These are phyloP conservation scores for Pseudonitzschia pungens DNA, from an alignment of 108 stramenopile species.

Conservation along the genomic window DNA sequence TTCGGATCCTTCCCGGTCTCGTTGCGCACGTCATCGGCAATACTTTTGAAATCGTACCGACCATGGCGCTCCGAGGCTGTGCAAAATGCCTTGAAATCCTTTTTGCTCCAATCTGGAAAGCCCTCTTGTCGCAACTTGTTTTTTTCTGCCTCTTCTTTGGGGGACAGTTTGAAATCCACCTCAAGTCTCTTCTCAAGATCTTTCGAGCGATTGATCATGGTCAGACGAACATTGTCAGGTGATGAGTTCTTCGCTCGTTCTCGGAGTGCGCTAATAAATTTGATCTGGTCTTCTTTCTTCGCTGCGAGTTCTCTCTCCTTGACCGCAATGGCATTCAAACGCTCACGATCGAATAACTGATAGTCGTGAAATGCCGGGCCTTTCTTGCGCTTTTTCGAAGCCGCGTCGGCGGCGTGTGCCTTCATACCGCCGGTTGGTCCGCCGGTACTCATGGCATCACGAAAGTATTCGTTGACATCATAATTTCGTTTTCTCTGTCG, in stretches of 20 bases:
- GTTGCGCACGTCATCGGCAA: conserved; percentile 75
- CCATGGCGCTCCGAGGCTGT: conserved; percentile 89
- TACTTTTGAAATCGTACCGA: conserved; percentile 72
- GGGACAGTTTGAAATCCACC: conserved; percentile 45
- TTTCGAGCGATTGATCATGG: conserved; percentile 52
- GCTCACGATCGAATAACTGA: conserved; percentile 89
- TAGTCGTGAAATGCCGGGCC: conserved; percentile 91
- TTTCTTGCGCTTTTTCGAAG: conserved; percentile 82
- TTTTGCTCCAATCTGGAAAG: conserved; percentile 91
- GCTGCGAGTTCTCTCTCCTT: conserved; percentile 74
- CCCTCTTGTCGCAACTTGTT: conserved; percentile 77
- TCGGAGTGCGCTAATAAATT: conserved; percentile 69
- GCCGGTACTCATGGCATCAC: conserved; percentile 68
- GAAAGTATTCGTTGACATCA: conserved; percentile 93
- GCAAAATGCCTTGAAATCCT: conserved; percentile 92
- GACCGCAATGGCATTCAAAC: conserved; percentile 69
- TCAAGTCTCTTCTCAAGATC: conserved; percentile 63
- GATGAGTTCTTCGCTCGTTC: conserved; percentile 44
- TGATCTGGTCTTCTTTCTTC: conserved; percentile 68
- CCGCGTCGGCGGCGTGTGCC: conserved; percentile 73
- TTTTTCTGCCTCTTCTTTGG: conserved; percentile 61
- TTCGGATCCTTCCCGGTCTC: conserved; percentile 87
- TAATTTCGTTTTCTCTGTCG: conserved; percentile 98
- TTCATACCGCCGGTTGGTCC: conserved; percentile 58
- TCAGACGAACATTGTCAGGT: conserved; percentile 11